Evolutionary conservation across 2,329 filamentous ascomycete species (phyloP).

Genomic region (Cladosporium sp.): DNA sequence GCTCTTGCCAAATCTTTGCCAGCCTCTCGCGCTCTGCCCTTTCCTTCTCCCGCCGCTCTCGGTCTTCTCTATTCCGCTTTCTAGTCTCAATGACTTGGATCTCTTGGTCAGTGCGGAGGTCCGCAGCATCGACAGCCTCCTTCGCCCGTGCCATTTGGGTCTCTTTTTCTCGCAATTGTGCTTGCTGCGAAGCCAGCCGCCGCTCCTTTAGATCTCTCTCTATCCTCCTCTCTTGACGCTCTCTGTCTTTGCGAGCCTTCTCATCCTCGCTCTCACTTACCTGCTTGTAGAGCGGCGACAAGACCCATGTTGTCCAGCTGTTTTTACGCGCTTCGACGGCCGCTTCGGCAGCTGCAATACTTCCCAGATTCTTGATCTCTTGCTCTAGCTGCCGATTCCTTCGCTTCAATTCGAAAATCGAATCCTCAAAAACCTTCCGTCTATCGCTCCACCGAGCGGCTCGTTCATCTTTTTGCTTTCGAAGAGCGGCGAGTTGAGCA

Average conservation of each 20-base stretch:
- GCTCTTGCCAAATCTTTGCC: neutral
- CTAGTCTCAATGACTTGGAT: neutral
- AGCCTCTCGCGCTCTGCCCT: neutral
- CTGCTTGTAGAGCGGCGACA: constrained; percentile 30
- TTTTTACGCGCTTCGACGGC: constrained; percentile 30
- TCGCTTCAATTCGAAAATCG: neutral
- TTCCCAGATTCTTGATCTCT: constrained; percentile 16
- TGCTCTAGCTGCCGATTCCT: neutral
- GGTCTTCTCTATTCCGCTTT: neutral
- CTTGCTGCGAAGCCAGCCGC: neutral
- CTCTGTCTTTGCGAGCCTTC: constrained; percentile 30
- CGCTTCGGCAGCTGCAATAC: constrained; percentile 26
- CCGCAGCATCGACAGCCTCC: neutral
- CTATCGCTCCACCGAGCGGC: neutral
- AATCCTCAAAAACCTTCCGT: neutral
- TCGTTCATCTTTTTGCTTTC: neutral
- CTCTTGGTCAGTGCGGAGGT: neutral
- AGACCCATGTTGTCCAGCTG: constrained; percentile 30
- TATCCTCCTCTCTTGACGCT: constrained; percentile 30
- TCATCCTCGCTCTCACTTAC: constrained; percentile 30
- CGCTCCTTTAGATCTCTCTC: constrained; percentile 31
- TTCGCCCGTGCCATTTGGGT: neutral
- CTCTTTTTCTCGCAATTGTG: neutral
- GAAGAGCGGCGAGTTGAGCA: neutral
- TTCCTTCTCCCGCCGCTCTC: neutral